Evolutionary conservation across 116 monocot species (phyloP), one percentile per base, ranked within the genome.

Genomic region (Dioscorea cayenensis): DNA sequence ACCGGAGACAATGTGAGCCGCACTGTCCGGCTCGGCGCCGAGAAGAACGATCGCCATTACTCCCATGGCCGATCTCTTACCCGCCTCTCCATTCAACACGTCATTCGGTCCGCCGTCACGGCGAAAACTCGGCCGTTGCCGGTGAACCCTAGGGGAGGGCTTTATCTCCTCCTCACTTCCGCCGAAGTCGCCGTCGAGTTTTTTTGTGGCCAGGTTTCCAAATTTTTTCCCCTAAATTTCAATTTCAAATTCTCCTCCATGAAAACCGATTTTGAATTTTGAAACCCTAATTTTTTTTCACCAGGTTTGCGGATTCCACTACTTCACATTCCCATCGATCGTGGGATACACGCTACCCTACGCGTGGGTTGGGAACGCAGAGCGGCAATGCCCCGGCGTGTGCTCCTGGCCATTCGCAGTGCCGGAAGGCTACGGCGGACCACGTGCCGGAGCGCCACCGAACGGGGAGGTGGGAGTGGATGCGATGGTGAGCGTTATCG

Each of bases 311-410:
- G 97, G 97, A 1, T 97, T 97, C 76, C 97, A 97, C 81, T 97
- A 97, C 84, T 97, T 97, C 83, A 97, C 97, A 2, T 97, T 93
- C 77, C 97, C 97, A 0, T 93, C 97, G 49, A 86, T 93, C 63
- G 97, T 97, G 0, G 97, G 97, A 14, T 86, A 86, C 86, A 90
- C 93, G 1, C 74, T 97, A 19, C 97, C 97, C 23, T 97, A 97
- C 86, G 97, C 97, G 2, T 97, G 97, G 97, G 81, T 87, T 3
- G 97, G 97, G 3, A 97, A 97, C 84, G 93, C 97, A 0, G 93
- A 74, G 19, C 65, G 36, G 4, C 66, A 72, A 50, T 97, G 97
- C 77, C 84, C 93, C 0, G 86, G 83, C 23, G 65, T 83, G 12
- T 97, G 97, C 79, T 88, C 97, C 1, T 97, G 90, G 80, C 97